A percentile compares a stretch with the other conserved stretches of the same genome.
Evolutionary conservation across 495 filamentous ascomycete genomes (phyloP).

Genomic region (Articulospora tetracladia): DNA sequence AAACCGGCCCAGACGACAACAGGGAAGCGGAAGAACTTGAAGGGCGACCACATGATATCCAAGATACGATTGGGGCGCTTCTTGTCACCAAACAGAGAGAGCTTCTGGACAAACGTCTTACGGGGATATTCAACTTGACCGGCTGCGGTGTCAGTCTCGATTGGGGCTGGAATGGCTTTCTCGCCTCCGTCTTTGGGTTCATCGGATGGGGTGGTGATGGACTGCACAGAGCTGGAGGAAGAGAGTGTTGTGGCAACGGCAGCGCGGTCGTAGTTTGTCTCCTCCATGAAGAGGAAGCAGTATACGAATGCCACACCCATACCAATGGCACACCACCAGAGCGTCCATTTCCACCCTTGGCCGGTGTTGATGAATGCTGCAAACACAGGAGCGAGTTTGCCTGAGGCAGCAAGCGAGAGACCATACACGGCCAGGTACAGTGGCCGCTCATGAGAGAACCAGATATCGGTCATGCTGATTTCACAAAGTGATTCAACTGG

Average conservation of each 20-base stretch:
- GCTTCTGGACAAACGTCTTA: conserved; percentile 14
- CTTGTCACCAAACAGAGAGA: conserved; percentile 4
- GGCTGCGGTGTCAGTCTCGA: neutral
- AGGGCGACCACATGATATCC: conserved; percentile 20
- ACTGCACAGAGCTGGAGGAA: neutral
- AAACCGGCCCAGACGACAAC: conserved; percentile 27
- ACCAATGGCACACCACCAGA: conserved; percentile 45
- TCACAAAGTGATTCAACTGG: conserved; percentile 63
- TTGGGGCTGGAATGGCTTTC: neutral
- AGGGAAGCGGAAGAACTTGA: conserved; percentile 24
- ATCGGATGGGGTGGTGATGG: neutral
- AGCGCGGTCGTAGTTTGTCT: conserved; percentile 35
- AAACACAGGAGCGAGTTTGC: conserved; percentile 47
- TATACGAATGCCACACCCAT: conserved; percentile 35
- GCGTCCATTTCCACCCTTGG: conserved; percentile 47
- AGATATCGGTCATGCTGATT: conserved; percentile 61
- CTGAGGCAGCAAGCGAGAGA: conserved; percentile 57
- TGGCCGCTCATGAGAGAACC: conserved; percentile 66
- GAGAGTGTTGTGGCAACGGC: neutral
- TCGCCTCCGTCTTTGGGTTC: neutral
- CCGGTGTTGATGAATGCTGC: conserved; percentile 38
- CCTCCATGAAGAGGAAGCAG: conserved; percentile 39
- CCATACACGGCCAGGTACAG: conserved; percentile 64
- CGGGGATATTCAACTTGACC: conserved; percentile 5
- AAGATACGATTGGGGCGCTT: conserved; percentile 6